Percentiles rank a stretch among this genome's conserved stretches.
Conservation (phyloP, 2,329 filamentous ascomycete species). For the Sarocladium kiliense region DNA sequence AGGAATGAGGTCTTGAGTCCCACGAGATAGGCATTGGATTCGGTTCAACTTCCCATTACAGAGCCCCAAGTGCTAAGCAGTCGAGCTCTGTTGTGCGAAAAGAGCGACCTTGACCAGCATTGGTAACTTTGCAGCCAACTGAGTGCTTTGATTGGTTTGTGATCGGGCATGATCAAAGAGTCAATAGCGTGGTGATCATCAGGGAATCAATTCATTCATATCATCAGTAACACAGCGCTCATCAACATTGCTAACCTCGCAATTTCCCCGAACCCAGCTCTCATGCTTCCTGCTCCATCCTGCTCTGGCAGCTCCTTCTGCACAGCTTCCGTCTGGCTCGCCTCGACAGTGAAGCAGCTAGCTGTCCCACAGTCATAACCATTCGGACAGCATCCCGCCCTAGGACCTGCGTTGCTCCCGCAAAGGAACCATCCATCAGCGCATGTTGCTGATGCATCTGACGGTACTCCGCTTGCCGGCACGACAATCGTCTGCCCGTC, state of each 20-base stretch:
- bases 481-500: slow-evolving; percentile 68
- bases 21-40: no score
- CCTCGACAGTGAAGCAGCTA: slow-evolving; percentile 59
- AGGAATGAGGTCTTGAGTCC: no score
- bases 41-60: no score
- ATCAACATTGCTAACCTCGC: background rate
- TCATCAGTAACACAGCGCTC: background rate
- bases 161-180: no score
- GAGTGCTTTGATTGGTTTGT: no score
- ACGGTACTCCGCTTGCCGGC: slow-evolving; percentile 43
- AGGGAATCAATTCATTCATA: background rate
- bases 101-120: no score
- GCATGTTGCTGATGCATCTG: slow-evolving; percentile 47
- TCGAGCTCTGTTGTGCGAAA: no score
- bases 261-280: background rate
- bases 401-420: slow-evolving; percentile 47
- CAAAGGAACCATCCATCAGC: slow-evolving; percentile 77
- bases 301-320: slow-evolving; percentile 44
- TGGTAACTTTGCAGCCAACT: no score
- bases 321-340: slow-evolving; percentile 50
- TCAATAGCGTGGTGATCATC: background rate
- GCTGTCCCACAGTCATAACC: slow-evolving; percentile 69
- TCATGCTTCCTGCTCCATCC: background rate
- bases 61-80: no score
- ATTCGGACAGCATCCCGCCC: slow-evolving; percentile 78